A percentile compares a stretch with the other conserved stretches of the same genome.
These are phyloP conservation scores for Tuber calosporum DNA, from an alignment of 495 filamentous ascomycete genomes.

Conservation along the genomic window DNA sequence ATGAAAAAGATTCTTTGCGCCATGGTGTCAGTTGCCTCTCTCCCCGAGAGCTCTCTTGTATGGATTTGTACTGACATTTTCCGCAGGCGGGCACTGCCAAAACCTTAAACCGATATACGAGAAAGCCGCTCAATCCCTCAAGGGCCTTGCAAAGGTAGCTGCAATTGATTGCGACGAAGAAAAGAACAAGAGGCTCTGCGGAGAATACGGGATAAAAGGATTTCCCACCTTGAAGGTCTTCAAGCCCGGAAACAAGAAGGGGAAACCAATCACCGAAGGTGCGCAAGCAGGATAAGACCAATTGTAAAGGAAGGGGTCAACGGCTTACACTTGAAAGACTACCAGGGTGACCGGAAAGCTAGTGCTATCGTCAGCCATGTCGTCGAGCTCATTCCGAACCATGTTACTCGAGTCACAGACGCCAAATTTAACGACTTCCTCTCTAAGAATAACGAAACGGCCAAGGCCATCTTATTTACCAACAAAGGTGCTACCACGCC, in stretches of 20 bases:
- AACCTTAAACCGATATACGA: constrained; percentile 94
- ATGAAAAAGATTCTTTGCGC: constrained; percentile 38
- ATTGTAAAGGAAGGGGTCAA: not conserved
- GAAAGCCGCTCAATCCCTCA: constrained; percentile 79
- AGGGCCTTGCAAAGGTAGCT: constrained; percentile 85
- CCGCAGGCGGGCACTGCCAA: constrained; percentile 94
- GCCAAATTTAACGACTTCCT: constrained; percentile 73
- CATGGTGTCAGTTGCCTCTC: constrained; percentile 38
- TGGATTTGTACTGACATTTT: constrained; percentile 46
- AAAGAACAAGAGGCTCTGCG: constrained; percentile 81
- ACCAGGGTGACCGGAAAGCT: constrained; percentile 71
- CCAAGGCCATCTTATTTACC: constrained; percentile 88
- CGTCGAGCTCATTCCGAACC: constrained; percentile 79
- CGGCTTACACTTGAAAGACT: constrained; percentile 51
- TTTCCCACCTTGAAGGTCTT: constrained; percentile 97
- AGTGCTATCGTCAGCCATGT: constrained; percentile 85
- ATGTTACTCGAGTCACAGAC: constrained; percentile 73
- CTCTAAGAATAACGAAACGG: constrained; percentile 59
- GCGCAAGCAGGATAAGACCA: not conserved
- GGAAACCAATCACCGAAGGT: constrained; percentile 71
- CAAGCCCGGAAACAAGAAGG: constrained; percentile 68
- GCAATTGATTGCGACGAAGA: constrained; percentile 96
- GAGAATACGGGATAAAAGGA: constrained; percentile 80
- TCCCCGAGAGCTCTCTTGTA: constrained; percentile 3
- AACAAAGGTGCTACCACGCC: constrained; percentile 85